Evolutionary conservation across 1,284 basidiomycete species (phyloP).

Genomic region (Rhodotorula sp.): DNA sequence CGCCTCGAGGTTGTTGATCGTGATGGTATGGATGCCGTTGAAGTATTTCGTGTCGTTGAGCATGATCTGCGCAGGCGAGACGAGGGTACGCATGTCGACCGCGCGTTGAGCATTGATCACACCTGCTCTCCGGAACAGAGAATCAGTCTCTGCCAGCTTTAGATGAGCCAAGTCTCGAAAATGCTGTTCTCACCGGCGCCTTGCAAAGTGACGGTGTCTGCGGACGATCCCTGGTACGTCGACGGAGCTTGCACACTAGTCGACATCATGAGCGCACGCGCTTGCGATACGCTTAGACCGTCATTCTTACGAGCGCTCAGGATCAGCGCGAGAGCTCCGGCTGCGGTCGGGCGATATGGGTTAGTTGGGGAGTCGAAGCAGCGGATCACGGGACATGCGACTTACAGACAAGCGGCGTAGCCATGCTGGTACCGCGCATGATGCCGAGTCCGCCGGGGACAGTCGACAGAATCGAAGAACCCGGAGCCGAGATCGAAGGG

Average conservation of each 20-base stretch:
- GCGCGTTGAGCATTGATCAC: conserved; percentile 65
- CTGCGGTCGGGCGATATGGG: conserved; percentile 54
- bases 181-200: conserved; percentile 49
- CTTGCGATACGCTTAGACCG: conserved; percentile 51
- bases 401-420: conserved; percentile 39
- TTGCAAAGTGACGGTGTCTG: conserved; percentile 61
- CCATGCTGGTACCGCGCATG: conserved; percentile 52
- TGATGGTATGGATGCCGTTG: conserved; percentile 50
- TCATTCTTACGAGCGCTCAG: conserved; percentile 58
- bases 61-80: conserved; percentile 62
- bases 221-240: conserved; percentile 53
- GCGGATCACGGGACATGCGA: not conserved
- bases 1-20: conserved; percentile 44
- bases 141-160: not conserved
- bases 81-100: conserved; percentile 57
- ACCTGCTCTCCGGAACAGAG: conserved; percentile 52
- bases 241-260: conserved; percentile 59
- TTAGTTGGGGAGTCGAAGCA: not conserved
- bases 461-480: conserved; percentile 61
- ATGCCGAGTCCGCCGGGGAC: conserved; percentile 56
- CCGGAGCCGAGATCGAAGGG: conserved; percentile 61
- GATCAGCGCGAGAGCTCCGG: conserved; percentile 65
- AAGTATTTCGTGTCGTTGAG: conserved; percentile 70
- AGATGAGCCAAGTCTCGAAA: no score
- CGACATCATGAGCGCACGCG: conserved; percentile 59